Evolutionary conservation across 2,329 filamentous ascomycete species (phyloP).

Genomic region (Epichloe gansuensis): DNA sequence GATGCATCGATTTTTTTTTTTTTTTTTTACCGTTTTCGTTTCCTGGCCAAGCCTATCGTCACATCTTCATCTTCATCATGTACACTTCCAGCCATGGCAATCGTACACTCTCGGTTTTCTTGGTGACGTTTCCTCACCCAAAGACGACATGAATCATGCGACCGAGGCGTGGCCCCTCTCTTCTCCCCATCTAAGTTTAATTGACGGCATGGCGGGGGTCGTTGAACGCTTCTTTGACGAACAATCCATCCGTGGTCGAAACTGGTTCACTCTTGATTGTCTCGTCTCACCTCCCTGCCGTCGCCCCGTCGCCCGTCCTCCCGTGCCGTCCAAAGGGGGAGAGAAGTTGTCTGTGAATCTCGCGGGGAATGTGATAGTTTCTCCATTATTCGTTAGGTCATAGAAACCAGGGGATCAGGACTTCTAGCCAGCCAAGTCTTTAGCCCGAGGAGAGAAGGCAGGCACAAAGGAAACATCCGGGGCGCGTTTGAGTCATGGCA

Average conservation of each 20-base stretch:
- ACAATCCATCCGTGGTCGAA: not conserved
- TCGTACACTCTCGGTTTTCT: not conserved
- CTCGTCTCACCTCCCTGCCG: not conserved
- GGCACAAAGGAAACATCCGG: not conserved
- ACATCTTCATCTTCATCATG: too few species aligned
- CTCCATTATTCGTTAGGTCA: too few species aligned
- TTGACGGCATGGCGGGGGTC: not conserved
- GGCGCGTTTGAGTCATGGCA: not conserved
- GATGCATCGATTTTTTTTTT: not conserved
- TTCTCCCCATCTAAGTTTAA: too few species aligned
- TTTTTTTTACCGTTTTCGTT: not conserved
- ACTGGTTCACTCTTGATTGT: not conserved
- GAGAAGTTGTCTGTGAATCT: too few species aligned
- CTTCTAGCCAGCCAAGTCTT: not conserved
- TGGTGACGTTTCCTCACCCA: not conserved
- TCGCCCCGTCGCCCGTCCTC: not conserved
- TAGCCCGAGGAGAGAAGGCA: not conserved
- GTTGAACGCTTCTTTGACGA: not conserved
- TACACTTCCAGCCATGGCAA: too few species aligned
- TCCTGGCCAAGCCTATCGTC: not conserved
- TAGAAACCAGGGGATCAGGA: too few species aligned
- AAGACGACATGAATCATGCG: not conserved
- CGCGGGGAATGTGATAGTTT: too few species aligned
- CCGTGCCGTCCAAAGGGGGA: not conserved
- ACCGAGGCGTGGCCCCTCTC: not conserved